Base-by-base conservation (phyloP, 2,329 filamentous ascomycete species). In the Phaeosphaeriaceae sp. region DNA sequence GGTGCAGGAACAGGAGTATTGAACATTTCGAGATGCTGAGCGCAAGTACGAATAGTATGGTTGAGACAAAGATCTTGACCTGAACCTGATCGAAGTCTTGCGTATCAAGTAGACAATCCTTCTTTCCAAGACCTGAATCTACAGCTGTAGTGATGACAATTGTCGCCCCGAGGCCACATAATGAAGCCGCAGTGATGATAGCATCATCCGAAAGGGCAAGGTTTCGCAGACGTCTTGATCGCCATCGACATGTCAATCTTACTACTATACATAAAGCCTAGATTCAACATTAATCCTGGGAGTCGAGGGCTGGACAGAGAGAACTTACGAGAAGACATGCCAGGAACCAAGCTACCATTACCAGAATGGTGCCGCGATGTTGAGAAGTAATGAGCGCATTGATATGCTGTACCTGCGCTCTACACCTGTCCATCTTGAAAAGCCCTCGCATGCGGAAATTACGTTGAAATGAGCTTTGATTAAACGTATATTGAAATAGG, bases 321-420 rank as follows among this genome's bases (percentile, higher is more conserved):
- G 7, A 21, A 57, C 55, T 50, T 61, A 72, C 70, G 32, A 73
- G 56, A 32, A 66, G 54, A 49, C 64, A 67, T n/a, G 61, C 64
- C 35, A 73, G 58, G 32, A 70, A 70, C 69, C 68, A 73, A 52
- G 64, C 61, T 35, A 60, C 64, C 58, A 72, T 72, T 50, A 69
- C 61, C 58, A 73, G 54, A 55, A 73, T 60, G 19, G 66, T 63
- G 2, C 68, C 69, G 56, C 64, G 68, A 48, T 68, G 66, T 52
- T 73, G 65, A 59, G 65, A 43, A 55, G 64, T 67, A 56, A 72
- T 64, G 63, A 65, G 65, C 40, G 63, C 57, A 59, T 65, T 65
- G 35, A 51, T 30, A 40, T 59, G 59, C 47, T 63, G 59, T 52
- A 44, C 46, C 58, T 52, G 35, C 32, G 58, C 26, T 35, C 56